Evolutionary conservation across 2,329 filamentous ascomycete genomes (phyloP).

Genomic region (Talaromyces sp.): DNA sequence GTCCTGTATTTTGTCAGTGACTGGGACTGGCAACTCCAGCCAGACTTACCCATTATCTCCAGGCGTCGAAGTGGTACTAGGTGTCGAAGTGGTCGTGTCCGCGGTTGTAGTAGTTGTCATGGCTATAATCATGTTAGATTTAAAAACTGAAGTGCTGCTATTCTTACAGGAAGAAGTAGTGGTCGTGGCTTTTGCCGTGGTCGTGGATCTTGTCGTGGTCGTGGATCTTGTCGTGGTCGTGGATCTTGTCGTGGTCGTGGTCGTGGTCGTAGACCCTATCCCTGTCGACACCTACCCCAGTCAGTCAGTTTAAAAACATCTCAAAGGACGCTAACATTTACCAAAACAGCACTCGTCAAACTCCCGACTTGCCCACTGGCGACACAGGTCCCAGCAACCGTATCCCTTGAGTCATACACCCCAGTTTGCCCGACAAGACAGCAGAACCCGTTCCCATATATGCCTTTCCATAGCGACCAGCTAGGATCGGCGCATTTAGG

Average conservation of each 20-base stretch:
- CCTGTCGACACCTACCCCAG: not conserved
- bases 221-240: too few relatives aligned
- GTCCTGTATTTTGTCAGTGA: too few relatives aligned
- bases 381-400: conserved; percentile 3
- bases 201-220: too few relatives aligned
- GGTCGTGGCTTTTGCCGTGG: not conserved
- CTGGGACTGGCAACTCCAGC: not conserved
- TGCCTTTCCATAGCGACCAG: conserved; percentile 7
- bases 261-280: conserved; percentile 1
- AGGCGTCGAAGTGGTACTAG: not conserved
- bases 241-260: not conserved
- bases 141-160: not conserved
- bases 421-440: conserved; percentile 2
- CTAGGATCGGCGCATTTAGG: not conserved
- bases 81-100: not conserved
- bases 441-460: conserved; percentile 5
- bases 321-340: not conserved
- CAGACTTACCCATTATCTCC: too few relatives aligned
- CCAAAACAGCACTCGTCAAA: conserved; percentile 1
- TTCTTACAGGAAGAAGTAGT: not conserved
- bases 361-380: not conserved
- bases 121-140: not conserved
- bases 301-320: too few relatives aligned
- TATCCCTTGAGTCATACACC: not conserved
- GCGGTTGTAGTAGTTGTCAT: not conserved